Evolutionary conservation across 371 early-diverging fungal species (phyloP), one percentile per base, ranked within the genome.

Genomic region (Circinella minor): DNA sequence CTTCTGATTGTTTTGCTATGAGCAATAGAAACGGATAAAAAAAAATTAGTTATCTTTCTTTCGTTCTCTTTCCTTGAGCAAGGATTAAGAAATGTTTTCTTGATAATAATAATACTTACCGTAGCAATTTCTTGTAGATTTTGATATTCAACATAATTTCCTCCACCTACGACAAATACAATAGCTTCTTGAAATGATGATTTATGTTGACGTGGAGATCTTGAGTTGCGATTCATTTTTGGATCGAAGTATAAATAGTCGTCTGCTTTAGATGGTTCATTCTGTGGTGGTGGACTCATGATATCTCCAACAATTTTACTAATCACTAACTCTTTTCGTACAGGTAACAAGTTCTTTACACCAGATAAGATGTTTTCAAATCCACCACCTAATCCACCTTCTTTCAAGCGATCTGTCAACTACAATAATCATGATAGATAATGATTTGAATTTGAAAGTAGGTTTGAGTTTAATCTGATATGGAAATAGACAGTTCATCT

Each of bases 141-240:
- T 72, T 96, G 96, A 78, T 95, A 96, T 82, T 99, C 99, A 60
- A 95, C 82, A 80, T 97, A 97, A 76, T 95, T 97, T 18, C 97
- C 98, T 47, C 98, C 99, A 13, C 99, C 99, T 43, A 98, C 91
- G 15, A 96, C 93, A 86, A 99, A 98, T 46, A 99, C 98, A 71
- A 98, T 92, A 0, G 96, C 95, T 64, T 95, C 94, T 69, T 94
- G 91, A 78, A 92, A 94, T 0, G 89, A 74, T 2, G 82, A 82
- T 61, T 88, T 91, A 65, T 83, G 81, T 68, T 80, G 81, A 17
- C 86, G 81, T 34, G 83, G 81, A 65, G 83, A 79, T 62, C 73
- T 72, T 0, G 78, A 71, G 55, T 74, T 77, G 8, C 65, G 38
- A 76, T 81, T 85, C 74, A 82, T 81, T 71, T 93, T 95, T 14